Base-by-base conservation (phyloP, 352 stramenopile species). In the Pythium guiyangense region DNA sequence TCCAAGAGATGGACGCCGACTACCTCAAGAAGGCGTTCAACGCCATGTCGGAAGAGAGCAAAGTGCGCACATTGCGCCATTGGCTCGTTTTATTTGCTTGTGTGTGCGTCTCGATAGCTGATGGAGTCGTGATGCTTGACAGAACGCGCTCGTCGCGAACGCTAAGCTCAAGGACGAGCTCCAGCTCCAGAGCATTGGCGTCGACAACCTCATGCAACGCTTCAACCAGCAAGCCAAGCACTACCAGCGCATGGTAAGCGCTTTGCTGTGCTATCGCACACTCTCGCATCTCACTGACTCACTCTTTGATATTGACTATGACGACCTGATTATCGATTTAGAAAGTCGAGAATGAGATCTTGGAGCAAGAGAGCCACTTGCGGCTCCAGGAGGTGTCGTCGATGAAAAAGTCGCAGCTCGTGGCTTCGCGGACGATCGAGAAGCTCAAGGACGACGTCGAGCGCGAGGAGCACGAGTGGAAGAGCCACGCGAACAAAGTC, bases 1-100 rank as follows among this genome's bases (percentile, higher is more conserved):
- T 91, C 11, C 81, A 89, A 57, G 81, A 91, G 62, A 66, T 89
- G 9, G 81, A 89, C 51, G 79, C 77, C 37, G 75, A 91, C 35
- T 90, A 91, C 42, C 71, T 90, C 22, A 87, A 90, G 71, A 88
- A 88, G 44, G 81, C 81, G 15, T 91, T 89, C 54, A 84, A 91
- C 44, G 81, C 74, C 27, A 90, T 91, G 81, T 88, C 81, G 2
- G 79, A 88, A 53, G 81, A 90, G 56, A 91, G 81, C 75, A 91
- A 91, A 54, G 77, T 84, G 37, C 14, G 52, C n/a, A n/a, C 48
- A 9, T 14, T 10, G 6, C 12, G 11, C 17, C n/a, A 20, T 10
- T 27, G 12, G n/a, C 6, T 49, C 37, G 44, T 34, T 6, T 12
- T 44, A 35, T 18, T 51, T 52, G n/a, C n/a, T n/a, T n/a, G n/a